phyloP scores from a whole-genome alignment of 495 filamentous ascomycete genomes.

The Penicillium bovifimosum region DNA sequence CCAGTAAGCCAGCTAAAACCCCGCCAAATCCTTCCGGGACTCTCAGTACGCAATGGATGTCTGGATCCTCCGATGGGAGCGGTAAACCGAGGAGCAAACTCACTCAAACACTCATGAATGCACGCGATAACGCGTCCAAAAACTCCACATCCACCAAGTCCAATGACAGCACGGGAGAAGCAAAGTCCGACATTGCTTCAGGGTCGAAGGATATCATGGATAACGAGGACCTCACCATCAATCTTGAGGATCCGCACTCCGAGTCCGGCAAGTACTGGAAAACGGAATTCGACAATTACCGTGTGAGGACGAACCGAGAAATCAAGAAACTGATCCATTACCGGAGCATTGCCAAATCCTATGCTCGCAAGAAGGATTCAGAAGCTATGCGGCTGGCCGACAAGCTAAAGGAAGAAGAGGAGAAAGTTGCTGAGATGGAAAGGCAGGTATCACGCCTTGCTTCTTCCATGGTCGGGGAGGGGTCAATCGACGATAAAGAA shows the following conservation, averaged over 20 bases:
- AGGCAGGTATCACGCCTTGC: conserved; percentile 55
- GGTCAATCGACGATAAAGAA: conserved; percentile 42
- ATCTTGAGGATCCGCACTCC: conserved; percentile 74
- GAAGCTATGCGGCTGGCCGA: conserved; percentile 68
- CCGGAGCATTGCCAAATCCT: conserved; percentile 78
- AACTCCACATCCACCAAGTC: conserved; percentile 16
- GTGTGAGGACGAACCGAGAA: conserved; percentile 69
- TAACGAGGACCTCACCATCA: conserved; percentile 60
- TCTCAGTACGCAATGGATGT: conserved; percentile 60
- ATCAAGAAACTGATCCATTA: conserved; percentile 75
- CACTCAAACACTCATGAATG: conserved; percentile 42
- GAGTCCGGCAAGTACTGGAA: conserved; percentile 94
- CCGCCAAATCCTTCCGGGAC: conserved; percentile 48
- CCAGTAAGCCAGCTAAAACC: conserved; percentile 28
- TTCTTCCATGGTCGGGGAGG: conserved; percentile 46
- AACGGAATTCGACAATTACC: conserved; percentile 76
- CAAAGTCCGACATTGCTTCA: conserved; percentile 1
- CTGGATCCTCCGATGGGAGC: conserved; percentile 46
- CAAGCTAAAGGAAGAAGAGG: conserved; percentile 60
- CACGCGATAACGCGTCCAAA: conserved; percentile 35
- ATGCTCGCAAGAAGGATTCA: conserved; percentile 82
- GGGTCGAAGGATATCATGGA: conserved; percentile 18
- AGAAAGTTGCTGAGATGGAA: conserved; percentile 51
- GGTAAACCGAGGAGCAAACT: conserved; percentile 40
- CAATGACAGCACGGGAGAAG: conserved; percentile 10